A percentile compares a stretch with the other conserved stretches of the same genome.
These are phyloP conservation scores for Fraxinus platypoda DNA, from an alignment of 305 asterid species.

Conservation along the genomic window DNA sequence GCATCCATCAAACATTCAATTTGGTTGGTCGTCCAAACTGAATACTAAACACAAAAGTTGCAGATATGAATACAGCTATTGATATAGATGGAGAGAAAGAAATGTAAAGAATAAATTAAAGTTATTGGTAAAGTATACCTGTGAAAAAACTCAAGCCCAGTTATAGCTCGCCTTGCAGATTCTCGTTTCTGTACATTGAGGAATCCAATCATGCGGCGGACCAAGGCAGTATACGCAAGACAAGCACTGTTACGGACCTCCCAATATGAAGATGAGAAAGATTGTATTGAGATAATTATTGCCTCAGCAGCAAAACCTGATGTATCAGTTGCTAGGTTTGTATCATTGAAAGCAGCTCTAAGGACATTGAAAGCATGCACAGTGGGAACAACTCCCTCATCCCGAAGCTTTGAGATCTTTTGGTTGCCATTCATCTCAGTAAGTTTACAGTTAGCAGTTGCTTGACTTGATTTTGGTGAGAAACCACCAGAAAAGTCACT, in stretches of 20 bases:
- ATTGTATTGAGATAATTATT: slow-evolving; percentile 64
- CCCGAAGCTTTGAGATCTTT: slow-evolving; percentile 73
- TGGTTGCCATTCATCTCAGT: slow-evolving; percentile 35
- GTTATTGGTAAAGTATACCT: slow-evolving; percentile 45
- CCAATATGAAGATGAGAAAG: slow-evolving; percentile 96
- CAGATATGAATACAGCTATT: slow-evolving; percentile 1
- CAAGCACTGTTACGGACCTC: slow-evolving; percentile 98
- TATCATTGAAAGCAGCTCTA: slow-evolving; percentile 83
- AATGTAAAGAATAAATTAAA: slow-evolving; percentile 14
- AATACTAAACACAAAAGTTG: slow-evolving; percentile 14
- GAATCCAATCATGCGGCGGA: slow-evolving; percentile 97
- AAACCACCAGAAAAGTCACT: slow-evolving; percentile 25
- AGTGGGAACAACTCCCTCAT: slow-evolving; percentile 93
- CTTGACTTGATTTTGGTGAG: slow-evolving; percentile 29
- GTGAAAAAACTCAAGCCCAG: slow-evolving; percentile 95
- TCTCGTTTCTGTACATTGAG: slow-evolving; percentile 91
- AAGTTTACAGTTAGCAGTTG: slow-evolving; percentile 22
- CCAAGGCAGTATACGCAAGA: slow-evolving; percentile 92
- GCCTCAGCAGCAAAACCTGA: slow-evolving; percentile 96
- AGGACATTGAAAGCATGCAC: slow-evolving; percentile 97
- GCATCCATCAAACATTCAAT: slow-evolving; percentile 9
- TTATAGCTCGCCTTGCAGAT: slow-evolving; percentile 80
- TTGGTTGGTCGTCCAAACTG: slow-evolving; percentile 6
- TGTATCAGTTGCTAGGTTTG: slow-evolving; percentile 91
- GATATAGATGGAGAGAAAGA: background rate